Conservation (phyloP, 1,284 basidiomycete genomes). For the Puccinia hordei region DNA sequence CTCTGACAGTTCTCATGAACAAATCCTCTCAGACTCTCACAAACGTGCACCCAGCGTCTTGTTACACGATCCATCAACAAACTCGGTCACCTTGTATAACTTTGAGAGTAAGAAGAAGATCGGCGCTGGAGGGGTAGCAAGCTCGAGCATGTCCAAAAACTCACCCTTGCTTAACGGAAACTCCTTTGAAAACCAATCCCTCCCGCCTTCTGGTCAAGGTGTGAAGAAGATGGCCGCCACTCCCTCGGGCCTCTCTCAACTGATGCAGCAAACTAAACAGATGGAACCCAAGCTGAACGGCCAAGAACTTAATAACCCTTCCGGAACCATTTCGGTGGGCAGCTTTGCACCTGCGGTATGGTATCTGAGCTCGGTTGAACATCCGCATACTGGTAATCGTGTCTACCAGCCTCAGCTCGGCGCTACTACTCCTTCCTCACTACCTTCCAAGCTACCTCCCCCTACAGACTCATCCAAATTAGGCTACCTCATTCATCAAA, state of each 20-base stretch:
- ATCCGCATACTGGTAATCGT: slow-evolving; percentile 3
- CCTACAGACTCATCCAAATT: neutral
- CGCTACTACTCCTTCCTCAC: neutral
- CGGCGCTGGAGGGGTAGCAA: neutral
- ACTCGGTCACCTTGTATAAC: slow-evolving; percentile 35
- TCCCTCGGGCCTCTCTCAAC: slow-evolving; percentile 43
- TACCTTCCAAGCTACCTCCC: neutral
- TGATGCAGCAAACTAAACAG: slow-evolving; percentile 41
- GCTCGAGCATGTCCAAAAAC: slow-evolving; percentile 17
- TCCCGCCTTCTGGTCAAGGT: neutral
- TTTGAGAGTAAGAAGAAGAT: slow-evolving; percentile 34
- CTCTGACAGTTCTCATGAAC: neutral
- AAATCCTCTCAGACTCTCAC: slow-evolving; percentile 28
- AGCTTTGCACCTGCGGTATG: slow-evolving; percentile 31
- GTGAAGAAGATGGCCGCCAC: neutral
- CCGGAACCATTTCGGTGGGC: neutral
- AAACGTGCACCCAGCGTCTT: slow-evolving; percentile 35
- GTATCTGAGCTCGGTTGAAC: slow-evolving; percentile 1
- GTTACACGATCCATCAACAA: slow-evolving; percentile 28
- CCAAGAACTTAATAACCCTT: neutral
- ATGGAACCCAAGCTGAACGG: slow-evolving; percentile 2
- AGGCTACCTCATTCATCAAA: neutral
- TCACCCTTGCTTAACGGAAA: neutral
- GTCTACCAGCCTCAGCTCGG: neutral
- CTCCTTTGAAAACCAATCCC: neutral